Percentiles rank a stretch among this genome's conserved stretches.
phyloP scores from a whole-genome alignment of 495 filamentous ascomycete species.

The Hyaloscypha bicolor region DNA sequence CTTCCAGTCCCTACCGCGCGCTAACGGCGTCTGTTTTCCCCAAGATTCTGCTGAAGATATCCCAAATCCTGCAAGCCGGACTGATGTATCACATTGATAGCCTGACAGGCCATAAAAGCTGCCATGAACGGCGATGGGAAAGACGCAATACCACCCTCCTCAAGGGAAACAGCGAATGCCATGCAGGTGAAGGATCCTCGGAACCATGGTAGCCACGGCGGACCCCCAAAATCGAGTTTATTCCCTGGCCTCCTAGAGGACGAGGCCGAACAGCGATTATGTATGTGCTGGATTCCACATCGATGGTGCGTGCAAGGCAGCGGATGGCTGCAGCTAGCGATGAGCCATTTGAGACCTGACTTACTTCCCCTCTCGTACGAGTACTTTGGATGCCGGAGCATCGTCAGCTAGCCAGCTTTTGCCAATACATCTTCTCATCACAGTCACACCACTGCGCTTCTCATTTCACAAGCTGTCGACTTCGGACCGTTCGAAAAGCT shows the following conservation, averaged over 20 bases:
- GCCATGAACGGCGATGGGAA: neutral
- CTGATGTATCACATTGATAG: constrained; percentile 22
- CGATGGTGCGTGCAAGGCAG: constrained; percentile 1
- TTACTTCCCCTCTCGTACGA: constrained; percentile 3
- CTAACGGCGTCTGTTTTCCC: constrained; percentile 27
- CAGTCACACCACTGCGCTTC: neutral
- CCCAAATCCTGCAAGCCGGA: constrained; percentile 25
- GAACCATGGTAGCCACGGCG: constrained; percentile 2
- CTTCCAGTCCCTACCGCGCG: constrained; percentile 19
- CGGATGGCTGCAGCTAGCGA: constrained; percentile 29
- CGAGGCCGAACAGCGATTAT: constrained; percentile 11
- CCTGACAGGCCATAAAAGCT: neutral
- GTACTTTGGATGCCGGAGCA: constrained; percentile 1
- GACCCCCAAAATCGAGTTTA: constrained; percentile 3
- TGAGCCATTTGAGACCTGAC: constrained; percentile 6
- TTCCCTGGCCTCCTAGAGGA: neutral
- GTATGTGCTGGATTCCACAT: constrained; percentile 15
- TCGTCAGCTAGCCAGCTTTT: neutral
- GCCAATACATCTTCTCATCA: constrained; percentile 1
- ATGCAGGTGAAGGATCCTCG: constrained; percentile 3
- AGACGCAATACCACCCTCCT: neutral
- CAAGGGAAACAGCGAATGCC: constrained; percentile 8
- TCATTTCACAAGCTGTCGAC: neutral
- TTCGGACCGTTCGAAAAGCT: neutral
- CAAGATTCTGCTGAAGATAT: constrained; percentile 19